Conservation (phyloP, 768 basidiomycete species). For the Calocera cornea region DNA sequence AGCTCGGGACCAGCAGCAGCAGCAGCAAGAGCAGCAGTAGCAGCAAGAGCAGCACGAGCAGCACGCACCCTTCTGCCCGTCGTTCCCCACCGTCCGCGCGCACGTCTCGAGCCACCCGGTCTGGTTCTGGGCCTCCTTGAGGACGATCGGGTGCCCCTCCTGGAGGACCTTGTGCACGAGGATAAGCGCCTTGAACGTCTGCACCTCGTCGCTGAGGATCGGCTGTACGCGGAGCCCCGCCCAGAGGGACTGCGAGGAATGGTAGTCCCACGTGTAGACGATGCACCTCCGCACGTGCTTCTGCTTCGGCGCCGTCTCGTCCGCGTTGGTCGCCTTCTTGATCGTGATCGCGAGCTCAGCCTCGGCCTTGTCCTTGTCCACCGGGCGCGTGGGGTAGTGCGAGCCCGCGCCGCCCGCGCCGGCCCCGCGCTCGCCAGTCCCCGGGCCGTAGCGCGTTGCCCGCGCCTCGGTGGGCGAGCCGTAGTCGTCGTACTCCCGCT, state of each 20-base stretch:
- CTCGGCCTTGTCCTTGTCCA: conserved; percentile 97
- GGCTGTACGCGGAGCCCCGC: conserved; percentile 92
- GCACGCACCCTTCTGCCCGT: conserved; percentile 64
- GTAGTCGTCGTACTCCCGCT: neutral
- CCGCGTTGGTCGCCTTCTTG: conserved; percentile 93
- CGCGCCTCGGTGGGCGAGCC: conserved; percentile 6
- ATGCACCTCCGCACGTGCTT: conserved; percentile 99
- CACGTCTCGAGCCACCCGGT: conserved; percentile 98
- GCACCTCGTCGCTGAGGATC: conserved; percentile 90
- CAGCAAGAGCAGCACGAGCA: too few relatives aligned
- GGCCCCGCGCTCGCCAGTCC: conserved; percentile 5
- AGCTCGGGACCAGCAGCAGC: too few relatives aligned
- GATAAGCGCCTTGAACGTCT: conserved; percentile 96
- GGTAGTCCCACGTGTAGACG: conserved; percentile 99
- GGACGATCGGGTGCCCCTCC: conserved; percentile 89
- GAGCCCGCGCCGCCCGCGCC: conserved; percentile 40
- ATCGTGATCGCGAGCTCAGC: conserved; percentile 86
- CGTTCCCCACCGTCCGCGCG: conserved; percentile 68
- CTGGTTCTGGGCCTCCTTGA: conserved; percentile 94
- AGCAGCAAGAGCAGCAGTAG: too few relatives aligned
- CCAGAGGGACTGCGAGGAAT: conserved; percentile 96
- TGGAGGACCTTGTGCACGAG: conserved; percentile 96
- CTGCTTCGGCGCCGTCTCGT: conserved; percentile 95
- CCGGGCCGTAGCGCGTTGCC: conserved; percentile 5
- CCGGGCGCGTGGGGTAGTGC: conserved; percentile 91